These are phyloP conservation scores for Durusdinium trenchii DNA, from an alignment of 73 alveolate species.

Conservation along the genomic window DNA sequence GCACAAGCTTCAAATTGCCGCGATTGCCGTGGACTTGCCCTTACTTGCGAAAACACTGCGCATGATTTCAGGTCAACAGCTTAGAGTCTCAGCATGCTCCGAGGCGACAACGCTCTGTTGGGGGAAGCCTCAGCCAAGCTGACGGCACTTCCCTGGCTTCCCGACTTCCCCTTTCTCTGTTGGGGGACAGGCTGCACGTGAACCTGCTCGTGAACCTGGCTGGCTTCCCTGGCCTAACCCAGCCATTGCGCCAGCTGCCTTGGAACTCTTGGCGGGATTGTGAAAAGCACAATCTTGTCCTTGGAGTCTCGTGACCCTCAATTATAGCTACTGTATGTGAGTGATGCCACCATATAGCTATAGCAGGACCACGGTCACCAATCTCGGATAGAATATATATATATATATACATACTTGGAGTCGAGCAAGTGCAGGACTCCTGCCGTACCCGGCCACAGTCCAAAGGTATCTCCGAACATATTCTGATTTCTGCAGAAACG, in stretches of 20 bases:
- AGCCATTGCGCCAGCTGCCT: conserved; percentile 90
- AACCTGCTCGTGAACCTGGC: conserved; percentile 70
- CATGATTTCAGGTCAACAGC: conserved; percentile 20
- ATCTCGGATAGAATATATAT: background rate
- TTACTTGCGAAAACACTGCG: background rate
- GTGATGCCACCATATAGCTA: too few species aligned
- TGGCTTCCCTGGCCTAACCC: conserved; percentile 71
- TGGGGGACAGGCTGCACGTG: conserved; percentile 47
- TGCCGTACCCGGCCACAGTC: too few species aligned
- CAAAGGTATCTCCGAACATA: too few species aligned
- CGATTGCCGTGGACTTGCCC: conserved; percentile 7
- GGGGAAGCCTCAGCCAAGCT: background rate
- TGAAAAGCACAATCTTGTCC: background rate
- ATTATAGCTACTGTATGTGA: too few species aligned
- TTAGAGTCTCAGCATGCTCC: background rate
- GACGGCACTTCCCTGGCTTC: background rate
- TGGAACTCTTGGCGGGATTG: background rate
- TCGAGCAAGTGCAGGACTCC: conserved; percentile 56
- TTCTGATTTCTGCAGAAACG: too few species aligned
- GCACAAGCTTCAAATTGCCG: background rate
- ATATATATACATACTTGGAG: background rate
- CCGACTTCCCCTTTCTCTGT: too few species aligned
- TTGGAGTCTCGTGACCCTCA: too few species aligned
- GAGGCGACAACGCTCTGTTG: background rate
- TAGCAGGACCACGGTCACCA: too few species aligned